These are phyloP conservation scores for Botryotinia convoluta DNA, from an alignment of 2,329 filamentous ascomycete genomes.

Conservation along the genomic window DNA sequence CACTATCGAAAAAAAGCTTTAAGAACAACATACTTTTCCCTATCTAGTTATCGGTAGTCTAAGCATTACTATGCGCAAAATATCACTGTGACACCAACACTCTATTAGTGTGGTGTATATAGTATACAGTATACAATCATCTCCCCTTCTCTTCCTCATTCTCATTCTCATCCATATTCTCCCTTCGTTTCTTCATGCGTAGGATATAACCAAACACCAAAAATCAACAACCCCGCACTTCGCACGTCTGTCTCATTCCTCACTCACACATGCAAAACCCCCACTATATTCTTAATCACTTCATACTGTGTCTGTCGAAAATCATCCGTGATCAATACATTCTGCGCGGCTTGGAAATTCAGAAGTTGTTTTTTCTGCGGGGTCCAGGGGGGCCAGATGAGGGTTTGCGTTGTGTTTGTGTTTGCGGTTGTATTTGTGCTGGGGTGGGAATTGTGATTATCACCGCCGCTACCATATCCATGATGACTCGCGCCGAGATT, in stretches of 20 bases:
- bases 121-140: background rate
- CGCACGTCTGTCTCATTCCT: background rate
- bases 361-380: background rate
- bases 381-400: conserved; percentile 38
- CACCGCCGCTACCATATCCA: background rate
- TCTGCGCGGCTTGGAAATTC: background rate
- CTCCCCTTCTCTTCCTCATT: background rate
- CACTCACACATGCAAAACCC: background rate
- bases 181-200: background rate
- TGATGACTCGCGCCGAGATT: conserved; percentile 56
- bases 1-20: background rate
- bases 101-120: background rate
- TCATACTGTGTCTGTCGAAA: background rate
- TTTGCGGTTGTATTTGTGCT: conserved; percentile 28
- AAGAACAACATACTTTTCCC: background rate
- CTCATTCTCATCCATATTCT: background rate
- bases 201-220: background rate
- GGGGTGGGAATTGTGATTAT: background rate
- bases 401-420: conserved; percentile 44
- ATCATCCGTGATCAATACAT: background rate
- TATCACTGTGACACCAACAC: background rate
- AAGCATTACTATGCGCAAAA: background rate
- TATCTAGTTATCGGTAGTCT: background rate
- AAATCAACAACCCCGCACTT: background rate
- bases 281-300: background rate